Percentiles rank a stretch among this genome's conserved stretches.
These are phyloP conservation scores for Cutaneotrichosporon arboriforme DNA, from an alignment of 1,284 basidiomycete species.

Conservation along the genomic window DNA sequence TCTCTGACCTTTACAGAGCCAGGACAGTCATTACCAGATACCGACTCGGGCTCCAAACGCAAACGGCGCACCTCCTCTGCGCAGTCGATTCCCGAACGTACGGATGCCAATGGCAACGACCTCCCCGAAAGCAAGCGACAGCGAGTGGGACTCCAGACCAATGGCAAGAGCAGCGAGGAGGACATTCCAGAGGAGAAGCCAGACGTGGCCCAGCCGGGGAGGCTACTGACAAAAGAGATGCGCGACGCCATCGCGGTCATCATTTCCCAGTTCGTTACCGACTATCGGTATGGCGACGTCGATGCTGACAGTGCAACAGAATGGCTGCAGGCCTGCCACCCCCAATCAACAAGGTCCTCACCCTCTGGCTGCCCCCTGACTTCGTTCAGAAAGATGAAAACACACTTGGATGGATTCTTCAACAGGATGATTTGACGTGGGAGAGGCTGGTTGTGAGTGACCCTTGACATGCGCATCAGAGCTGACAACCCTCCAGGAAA, in stretches of 20 bases:
- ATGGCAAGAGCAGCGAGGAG: slow-evolving; percentile 7
- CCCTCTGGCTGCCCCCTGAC: slow-evolving; percentile 35
- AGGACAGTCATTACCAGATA: background rate
- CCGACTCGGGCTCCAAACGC: slow-evolving; percentile 17
- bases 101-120: slow-evolving; percentile 1
- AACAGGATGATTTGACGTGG: slow-evolving; percentile 35
- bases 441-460: slow-evolving; percentile 33
- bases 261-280: slow-evolving; percentile 30
- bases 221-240: slow-evolving; percentile 21
- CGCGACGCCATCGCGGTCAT: slow-evolving; percentile 33
- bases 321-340: slow-evolving; percentile 37
- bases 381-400: slow-evolving; percentile 37
- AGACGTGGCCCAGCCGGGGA: slow-evolving; percentile 5
- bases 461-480: background rate
- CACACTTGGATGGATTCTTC: slow-evolving; percentile 36
- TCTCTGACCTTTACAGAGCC: background rate
- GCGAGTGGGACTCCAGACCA: slow-evolving; percentile 2
- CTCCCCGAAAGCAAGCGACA: slow-evolving; percentile 14
- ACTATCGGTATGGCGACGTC: too few relatives aligned
- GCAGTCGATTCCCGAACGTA: background rate
- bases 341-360: slow-evolving; percentile 34
- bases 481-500: slow-evolving; percentile 25
- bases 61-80: slow-evolving; percentile 17
- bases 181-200: background rate
- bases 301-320: slow-evolving; percentile 17